phyloP scores from a whole-genome alignment of 768 basidiomycete genomes.

The Trametopsis cervina region DNA sequence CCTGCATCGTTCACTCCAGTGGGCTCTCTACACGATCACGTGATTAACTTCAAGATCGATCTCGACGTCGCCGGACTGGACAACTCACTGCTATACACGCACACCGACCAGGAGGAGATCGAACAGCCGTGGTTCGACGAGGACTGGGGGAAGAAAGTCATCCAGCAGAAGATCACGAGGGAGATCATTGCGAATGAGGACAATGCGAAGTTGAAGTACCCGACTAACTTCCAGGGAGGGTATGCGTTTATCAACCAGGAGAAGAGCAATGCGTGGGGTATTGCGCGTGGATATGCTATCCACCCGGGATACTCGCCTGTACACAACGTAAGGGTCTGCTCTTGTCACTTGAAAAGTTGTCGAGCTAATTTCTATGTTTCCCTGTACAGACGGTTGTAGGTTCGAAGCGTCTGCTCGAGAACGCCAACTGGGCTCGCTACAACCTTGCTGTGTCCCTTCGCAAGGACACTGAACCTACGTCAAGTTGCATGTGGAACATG shows the following conservation, averaged over 20 bases:
- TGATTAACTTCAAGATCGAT: slow-evolving; percentile 63
- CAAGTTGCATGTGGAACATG: slow-evolving; percentile 56
- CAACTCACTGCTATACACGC: slow-evolving; percentile 50
- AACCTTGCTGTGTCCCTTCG: slow-evolving; percentile 49
- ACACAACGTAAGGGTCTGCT: slow-evolving; percentile 33
- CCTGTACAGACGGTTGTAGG: slow-evolving; percentile 46
- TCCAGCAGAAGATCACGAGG: slow-evolving; percentile 45
- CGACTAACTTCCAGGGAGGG: slow-evolving; percentile 48
- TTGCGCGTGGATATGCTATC: slow-evolving; percentile 51
- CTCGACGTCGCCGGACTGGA: slow-evolving; percentile 54
- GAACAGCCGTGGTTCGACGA: slow-evolving; percentile 49
- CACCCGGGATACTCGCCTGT: slow-evolving; percentile 53
- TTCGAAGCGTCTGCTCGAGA: slow-evolving; percentile 51
- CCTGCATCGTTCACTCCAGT: no score
- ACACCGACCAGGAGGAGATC: slow-evolving; percentile 41
- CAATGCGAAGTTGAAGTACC: slow-evolving; percentile 43
- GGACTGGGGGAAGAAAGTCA: slow-evolving; percentile 49
- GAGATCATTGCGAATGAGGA: slow-evolving; percentile 45
- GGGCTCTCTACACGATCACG: slow-evolving; percentile 63
- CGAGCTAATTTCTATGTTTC: no score
- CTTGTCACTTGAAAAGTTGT: neutral
- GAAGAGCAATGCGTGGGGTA: slow-evolving; percentile 48
- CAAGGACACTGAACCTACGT: slow-evolving; percentile 56
- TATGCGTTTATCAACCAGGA: slow-evolving; percentile 53
- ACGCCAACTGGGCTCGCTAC: slow-evolving; percentile 62